Conservation (phyloP, 176 grass and related monocot genomes). For the Dendrocalamus sinicus region DNA sequence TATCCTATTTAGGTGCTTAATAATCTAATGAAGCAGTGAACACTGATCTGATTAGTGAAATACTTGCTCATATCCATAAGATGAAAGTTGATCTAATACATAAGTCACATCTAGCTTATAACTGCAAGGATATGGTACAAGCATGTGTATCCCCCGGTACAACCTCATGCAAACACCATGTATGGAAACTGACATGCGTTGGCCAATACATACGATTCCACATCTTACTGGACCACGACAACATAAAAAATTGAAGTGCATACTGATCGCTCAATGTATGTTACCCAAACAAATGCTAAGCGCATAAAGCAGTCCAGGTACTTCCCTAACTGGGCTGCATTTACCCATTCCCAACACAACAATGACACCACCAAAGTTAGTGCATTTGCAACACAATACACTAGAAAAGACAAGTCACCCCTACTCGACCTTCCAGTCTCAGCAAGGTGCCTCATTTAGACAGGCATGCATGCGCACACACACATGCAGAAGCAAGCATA, state of each 20-base stretch:
- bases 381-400: neutral
- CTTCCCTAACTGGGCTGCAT: conserved; percentile 11
- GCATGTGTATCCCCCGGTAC: neutral
- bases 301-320: neutral
- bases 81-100: neutral
- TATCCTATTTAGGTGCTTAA: conserved; percentile 17
- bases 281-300: neutral
- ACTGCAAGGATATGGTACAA: neutral
- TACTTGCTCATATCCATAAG: neutral
- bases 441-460: conserved; percentile 27
- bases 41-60: neutral
- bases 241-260: conserved; percentile 11
- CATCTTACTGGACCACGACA: neutral
- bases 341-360: neutral
- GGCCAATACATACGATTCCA: neutral
- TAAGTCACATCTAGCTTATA: neutral
- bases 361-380: neutral
- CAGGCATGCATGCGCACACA: neutral
- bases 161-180: neutral
- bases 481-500: conserved; percentile 22
- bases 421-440: conserved; percentile 5
- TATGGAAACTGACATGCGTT: neutral
- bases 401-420: neutral
- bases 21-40: neutral
- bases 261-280: neutral